These are phyloP conservation scores for Botryotinia narcissicola DNA, from an alignment of 2,329 filamentous ascomycete species.

Conservation along the genomic window DNA sequence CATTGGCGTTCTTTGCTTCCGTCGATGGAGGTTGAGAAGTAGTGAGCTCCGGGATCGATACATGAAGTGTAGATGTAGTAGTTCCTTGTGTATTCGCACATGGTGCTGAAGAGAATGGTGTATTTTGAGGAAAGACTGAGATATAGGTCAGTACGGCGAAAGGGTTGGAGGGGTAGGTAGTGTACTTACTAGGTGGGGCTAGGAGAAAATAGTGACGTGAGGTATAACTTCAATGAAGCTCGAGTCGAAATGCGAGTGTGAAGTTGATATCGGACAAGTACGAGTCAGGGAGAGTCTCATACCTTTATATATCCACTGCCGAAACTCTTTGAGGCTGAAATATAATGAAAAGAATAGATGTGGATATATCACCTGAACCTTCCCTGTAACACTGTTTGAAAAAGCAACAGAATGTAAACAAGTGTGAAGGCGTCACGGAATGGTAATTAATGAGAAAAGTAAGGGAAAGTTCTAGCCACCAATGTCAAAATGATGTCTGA, in stretches of 20 bases:
- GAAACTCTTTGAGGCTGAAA: constrained; percentile 15
- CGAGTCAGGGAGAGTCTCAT: constrained; percentile 1
- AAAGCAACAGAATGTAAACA: constrained; percentile 26
- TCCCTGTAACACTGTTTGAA: constrained; percentile 19
- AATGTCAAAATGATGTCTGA: constrained; percentile 18
- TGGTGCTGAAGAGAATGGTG: constrained; percentile 33
- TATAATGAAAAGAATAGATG: constrained; percentile 8
- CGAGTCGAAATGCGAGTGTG: not conserved
- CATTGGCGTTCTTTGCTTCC: constrained; percentile 60
- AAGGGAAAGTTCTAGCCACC: constrained; percentile 31
- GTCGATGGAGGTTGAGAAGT: constrained; percentile 67
- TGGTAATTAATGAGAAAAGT: constrained; percentile 30
- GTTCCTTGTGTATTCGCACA: constrained; percentile 67
- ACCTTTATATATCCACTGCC: constrained; percentile 18
- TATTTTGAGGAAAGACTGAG: not conserved
- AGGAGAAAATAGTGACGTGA: not conserved
- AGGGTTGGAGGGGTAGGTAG: not conserved
- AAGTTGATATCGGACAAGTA: constrained; percentile 1
- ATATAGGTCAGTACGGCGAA: not conserved
- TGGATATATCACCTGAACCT: constrained; percentile 12
- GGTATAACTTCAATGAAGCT: constrained; percentile 2
- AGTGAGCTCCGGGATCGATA: constrained; percentile 65
- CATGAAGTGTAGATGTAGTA: constrained; percentile 76
- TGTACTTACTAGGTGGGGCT: not conserved
- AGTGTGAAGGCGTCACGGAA: constrained; percentile 5